Evolutionary conservation across 2,329 filamentous ascomycete genomes (phyloP).

Genomic region (Clarireedia monteithiana): DNA sequence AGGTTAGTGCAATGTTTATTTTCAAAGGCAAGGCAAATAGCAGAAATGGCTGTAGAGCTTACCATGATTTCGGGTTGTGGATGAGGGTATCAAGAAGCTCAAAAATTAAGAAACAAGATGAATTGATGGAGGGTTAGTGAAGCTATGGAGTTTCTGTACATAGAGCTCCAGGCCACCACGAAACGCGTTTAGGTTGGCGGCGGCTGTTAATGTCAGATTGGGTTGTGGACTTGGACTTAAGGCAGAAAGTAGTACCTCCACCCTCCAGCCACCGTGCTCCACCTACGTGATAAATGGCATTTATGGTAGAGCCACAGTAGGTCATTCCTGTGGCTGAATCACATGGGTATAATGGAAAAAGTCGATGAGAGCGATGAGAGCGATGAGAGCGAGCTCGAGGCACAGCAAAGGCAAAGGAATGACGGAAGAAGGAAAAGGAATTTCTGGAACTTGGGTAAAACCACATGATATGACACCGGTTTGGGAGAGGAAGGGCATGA

Average conservation of each 20-base stretch:
- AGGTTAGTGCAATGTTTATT: constrained; percentile 17
- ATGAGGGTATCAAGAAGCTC: constrained; percentile 6
- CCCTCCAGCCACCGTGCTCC: too few species aligned
- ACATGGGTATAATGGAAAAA: too few species aligned
- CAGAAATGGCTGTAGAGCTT: constrained; percentile 18
- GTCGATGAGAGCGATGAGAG: too few species aligned
- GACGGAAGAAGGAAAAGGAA: too few species aligned
- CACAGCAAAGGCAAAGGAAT: too few species aligned
- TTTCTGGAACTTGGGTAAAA: too few species aligned
- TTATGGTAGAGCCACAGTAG: too few species aligned
- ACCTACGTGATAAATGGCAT: too few species aligned
- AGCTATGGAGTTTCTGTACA: constrained; percentile 20
- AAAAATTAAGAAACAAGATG: constrained; percentile 10
- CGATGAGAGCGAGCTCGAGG: too few species aligned
- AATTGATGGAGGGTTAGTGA: constrained; percentile 9
- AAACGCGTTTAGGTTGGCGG: constrained; percentile 22
- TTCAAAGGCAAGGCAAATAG: background rate
- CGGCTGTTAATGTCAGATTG: constrained; percentile 1
- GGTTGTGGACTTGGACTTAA: background rate
- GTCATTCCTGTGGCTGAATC: too few species aligned
- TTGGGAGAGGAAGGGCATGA: too few species aligned
- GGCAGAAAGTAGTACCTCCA: background rate
- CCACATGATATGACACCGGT: too few species aligned
- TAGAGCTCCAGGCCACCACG: constrained; percentile 26
- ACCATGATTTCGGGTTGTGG: constrained; percentile 25